Base-by-base conservation (phyloP, 2,329 filamentous ascomycete genomes). In the Botryosphaeria dothidea region DNA sequence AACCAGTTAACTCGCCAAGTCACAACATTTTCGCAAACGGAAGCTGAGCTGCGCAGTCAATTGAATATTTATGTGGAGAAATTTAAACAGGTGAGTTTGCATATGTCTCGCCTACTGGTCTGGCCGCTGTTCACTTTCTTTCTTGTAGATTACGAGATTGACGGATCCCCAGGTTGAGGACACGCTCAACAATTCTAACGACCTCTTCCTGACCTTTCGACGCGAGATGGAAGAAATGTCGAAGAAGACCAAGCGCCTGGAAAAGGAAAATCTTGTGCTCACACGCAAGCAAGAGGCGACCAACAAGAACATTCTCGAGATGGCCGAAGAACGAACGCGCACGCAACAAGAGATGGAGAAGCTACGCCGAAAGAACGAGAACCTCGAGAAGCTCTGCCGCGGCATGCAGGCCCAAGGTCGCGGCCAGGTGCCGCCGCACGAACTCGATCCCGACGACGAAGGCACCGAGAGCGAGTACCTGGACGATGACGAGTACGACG, bases 171-270 rank as follows among this genome's bases (percentile, higher is more conserved):
- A 98, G 94, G 94, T 98, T 76, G 94, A 98, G 85, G 95, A 98
- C 80, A 98, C 94, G 41, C 86, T 98, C 60, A 98, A 97, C 80
- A 98, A 97, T 77, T 97, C 92, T 79, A 98, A 98, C 81, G 95
- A 98, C 76, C 83, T 98, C 62, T 98, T 98, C 79, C 83, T 97
- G 70, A 97, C 95, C 0, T 98, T 98, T 80, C 88, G 94, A 63
- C 97, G 97, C 81, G 95, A 98, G 80, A 98, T 98, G 93, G 95
- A 98, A 80, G 95, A 98, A 74, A 98, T 98, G 93, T 97, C 93
- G 0, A 97, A 97, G 82, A 98, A 98, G 82, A 97, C 94, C 5
- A 97, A 97, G 79, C 90, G 93, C 27, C 83, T 99, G 62, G 95
- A 99, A 78, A 97, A 97, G 80, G 95, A 99, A 74, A 98, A 99